Evolutionary conservation across 306 rosid genomes (phyloP).

Genomic region (Cicer arietinum): DNA sequence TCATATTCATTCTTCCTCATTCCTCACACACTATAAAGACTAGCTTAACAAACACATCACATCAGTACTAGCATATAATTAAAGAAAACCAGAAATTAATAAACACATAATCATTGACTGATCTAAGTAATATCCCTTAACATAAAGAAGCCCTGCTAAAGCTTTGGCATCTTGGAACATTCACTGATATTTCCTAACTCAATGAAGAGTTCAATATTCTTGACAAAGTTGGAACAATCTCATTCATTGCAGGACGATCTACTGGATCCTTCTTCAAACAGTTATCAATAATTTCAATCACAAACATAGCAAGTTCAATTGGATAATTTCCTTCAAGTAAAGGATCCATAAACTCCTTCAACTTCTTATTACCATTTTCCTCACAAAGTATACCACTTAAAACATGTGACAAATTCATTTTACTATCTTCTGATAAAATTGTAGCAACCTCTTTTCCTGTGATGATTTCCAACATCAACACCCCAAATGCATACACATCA

Average conservation of each 20-base stretch:
- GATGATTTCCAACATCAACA: slow-evolving; percentile 67
- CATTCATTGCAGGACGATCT: slow-evolving; percentile 71
- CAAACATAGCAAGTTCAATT: slow-evolving; percentile 59
- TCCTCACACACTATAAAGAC: not conserved
- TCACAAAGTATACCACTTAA: slow-evolving; percentile 46
- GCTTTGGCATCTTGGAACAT: slow-evolving; percentile 14
- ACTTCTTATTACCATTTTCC: slow-evolving; percentile 49
- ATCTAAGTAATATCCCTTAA: slow-evolving; percentile 18
- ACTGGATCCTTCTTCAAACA: slow-evolving; percentile 70
- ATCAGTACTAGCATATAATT: not conserved
- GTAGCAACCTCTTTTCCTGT: slow-evolving; percentile 75
- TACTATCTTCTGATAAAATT: slow-evolving; percentile 50
- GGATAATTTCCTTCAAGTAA: slow-evolving; percentile 61
- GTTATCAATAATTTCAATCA: slow-evolving; percentile 50
- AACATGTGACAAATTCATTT: slow-evolving; percentile 42
- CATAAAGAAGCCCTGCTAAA: not conserved
- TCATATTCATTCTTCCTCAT: slow-evolving; percentile 21
- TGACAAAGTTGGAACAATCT: slow-evolving; percentile 66
- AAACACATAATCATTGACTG: not conserved
- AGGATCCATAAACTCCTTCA: slow-evolving; percentile 66
- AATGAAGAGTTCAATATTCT: slow-evolving; percentile 64
- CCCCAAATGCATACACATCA: slow-evolving; percentile 86
- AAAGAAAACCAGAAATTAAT: not conserved
- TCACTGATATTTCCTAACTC: slow-evolving; percentile 67
- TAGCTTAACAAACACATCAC: slow-evolving; percentile 8